Percentiles rank a stretch among this genome's conserved stretches.
These are phyloP conservation scores for Cladosporium sp. DNA, from an alignment of 2,329 filamentous ascomycete species.

Conservation along the genomic window DNA sequence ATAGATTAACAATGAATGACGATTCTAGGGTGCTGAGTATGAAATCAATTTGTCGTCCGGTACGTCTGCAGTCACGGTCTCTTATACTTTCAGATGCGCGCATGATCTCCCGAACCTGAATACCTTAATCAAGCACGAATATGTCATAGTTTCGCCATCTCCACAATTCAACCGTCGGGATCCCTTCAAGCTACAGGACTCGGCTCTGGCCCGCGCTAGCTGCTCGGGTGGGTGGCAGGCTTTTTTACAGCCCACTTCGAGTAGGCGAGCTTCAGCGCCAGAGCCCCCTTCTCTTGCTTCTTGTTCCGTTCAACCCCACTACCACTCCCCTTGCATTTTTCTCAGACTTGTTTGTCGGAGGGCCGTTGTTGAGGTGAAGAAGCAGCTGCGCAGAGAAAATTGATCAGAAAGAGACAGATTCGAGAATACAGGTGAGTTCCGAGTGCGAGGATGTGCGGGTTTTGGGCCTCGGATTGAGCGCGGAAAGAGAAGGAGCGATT, in stretches of 20 bases:
- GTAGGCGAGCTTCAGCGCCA: conserved; percentile 13
- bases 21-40: not conserved
- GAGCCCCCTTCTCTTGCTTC: not conserved
- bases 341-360: conserved; percentile 18
- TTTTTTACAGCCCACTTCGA: conserved; percentile 18
- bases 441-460: not conserved
- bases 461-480: not conserved
- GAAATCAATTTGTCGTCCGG: not conserved
- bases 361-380: conserved; percentile 19
- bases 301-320: not conserved
- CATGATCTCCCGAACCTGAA: not conserved
- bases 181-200: not conserved
- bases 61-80: not conserved
- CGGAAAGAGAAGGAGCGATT: not conserved
- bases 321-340: conserved; percentile 15
- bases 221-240: conserved; percentile 9
- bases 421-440: conserved; percentile 16
- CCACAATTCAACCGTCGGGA: conserved; percentile 3
- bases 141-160: conserved; percentile 5
- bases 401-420: conserved; percentile 10
- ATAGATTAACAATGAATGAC: conserved; percentile 17
- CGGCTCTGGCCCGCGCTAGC: conserved; percentile 8
- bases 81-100: not conserved
- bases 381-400: conserved; percentile 14
- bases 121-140: not conserved